phyloP scores from a whole-genome alignment of 306 rosid genomes.

The Senna tora region DNA sequence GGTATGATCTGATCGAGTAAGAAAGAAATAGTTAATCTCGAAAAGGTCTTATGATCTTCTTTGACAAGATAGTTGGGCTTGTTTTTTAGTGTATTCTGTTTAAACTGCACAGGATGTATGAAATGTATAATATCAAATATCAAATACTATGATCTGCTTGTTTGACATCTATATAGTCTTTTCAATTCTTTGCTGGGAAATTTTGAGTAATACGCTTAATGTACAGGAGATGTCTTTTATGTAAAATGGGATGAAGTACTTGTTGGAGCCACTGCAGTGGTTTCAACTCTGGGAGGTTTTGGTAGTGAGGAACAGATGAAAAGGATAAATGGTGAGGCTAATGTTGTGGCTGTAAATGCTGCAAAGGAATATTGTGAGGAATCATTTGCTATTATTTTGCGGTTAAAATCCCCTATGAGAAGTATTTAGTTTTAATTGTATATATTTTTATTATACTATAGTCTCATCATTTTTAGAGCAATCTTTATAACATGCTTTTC shows the following conservation, averaged over 20 bases:
- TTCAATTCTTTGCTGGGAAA: not conserved
- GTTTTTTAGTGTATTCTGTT: slow-evolving; percentile 15
- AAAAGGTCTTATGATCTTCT: not conserved
- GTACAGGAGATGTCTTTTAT: slow-evolving; percentile 92
- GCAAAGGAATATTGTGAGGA: slow-evolving; percentile 88
- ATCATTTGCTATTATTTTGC: slow-evolving; percentile 35
- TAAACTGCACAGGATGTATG: slow-evolving; percentile 26
- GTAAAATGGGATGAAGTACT: slow-evolving; percentile 96
- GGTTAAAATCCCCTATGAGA: slow-evolving; percentile 4
- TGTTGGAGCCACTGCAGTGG: slow-evolving; percentile 88
- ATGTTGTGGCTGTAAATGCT: slow-evolving; percentile 86
- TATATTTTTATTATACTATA: slow-evolving; percentile 8
- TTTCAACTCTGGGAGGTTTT: slow-evolving; percentile 93
- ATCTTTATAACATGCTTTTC: slow-evolving; percentile 2
- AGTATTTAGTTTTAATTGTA: slow-evolving; percentile 10
- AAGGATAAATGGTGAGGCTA: slow-evolving; percentile 90
- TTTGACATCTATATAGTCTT: slow-evolving; percentile 17
- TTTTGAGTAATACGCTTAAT: slow-evolving; percentile 35
- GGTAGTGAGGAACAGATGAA: slow-evolving; percentile 92
- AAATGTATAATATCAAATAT: slow-evolving; percentile 9
- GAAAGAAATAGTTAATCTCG: too few species aligned
- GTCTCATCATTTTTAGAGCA: slow-evolving; percentile 3
- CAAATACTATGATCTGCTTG: slow-evolving; percentile 4
- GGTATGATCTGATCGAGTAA: not conserved
- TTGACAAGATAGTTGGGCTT: slow-evolving; percentile 6